phyloP scores from a whole-genome alignment of 257 asterid species.

The Rauvolfia tetraphylla region DNA sequence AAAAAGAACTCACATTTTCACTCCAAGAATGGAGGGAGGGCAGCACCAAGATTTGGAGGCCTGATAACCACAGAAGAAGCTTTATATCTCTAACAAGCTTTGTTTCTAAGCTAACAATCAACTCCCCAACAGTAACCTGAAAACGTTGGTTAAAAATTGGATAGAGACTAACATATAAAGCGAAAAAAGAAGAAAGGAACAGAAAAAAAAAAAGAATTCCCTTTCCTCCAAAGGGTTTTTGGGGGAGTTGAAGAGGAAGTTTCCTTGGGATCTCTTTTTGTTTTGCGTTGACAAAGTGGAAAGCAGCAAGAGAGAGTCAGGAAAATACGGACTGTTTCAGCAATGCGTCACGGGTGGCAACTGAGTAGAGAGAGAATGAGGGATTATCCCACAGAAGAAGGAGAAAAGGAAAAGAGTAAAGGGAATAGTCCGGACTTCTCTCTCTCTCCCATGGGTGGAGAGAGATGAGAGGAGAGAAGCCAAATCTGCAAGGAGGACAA shows the following conservation, averaged over 20 bases:
- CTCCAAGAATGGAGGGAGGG: neutral
- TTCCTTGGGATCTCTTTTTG: constrained; percentile 21
- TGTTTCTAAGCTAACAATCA: constrained; percentile 19
- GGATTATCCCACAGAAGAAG: constrained; percentile 9
- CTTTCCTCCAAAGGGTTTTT: neutral
- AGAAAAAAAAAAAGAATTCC: neutral
- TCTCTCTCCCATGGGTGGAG: constrained; percentile 11
- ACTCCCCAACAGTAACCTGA: neutral
- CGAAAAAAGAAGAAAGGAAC: neutral
- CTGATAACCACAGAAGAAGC: neutral
- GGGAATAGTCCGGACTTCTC: neutral
- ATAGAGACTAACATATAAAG: constrained; percentile 18
- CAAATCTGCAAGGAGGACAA: constrained; percentile 33
- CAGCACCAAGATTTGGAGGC: neutral
- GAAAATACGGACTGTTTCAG: constrained; percentile 21
- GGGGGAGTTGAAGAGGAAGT: constrained; percentile 17
- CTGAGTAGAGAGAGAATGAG: neutral
- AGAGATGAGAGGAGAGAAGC: constrained; percentile 24
- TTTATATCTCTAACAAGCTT: constrained; percentile 1
- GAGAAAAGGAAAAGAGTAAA: constrained; percentile 42
- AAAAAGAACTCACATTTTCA: neutral
- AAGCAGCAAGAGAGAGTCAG: constrained; percentile 25
- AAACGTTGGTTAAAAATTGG: constrained; percentile 15
- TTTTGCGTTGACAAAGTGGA: constrained; percentile 48
- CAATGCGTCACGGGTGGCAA: constrained; percentile 58